phyloP scores from a whole-genome alignment of 2,329 filamentous ascomycete species.

The Ophiognomonia clavigignenti-juglandacearum region DNA sequence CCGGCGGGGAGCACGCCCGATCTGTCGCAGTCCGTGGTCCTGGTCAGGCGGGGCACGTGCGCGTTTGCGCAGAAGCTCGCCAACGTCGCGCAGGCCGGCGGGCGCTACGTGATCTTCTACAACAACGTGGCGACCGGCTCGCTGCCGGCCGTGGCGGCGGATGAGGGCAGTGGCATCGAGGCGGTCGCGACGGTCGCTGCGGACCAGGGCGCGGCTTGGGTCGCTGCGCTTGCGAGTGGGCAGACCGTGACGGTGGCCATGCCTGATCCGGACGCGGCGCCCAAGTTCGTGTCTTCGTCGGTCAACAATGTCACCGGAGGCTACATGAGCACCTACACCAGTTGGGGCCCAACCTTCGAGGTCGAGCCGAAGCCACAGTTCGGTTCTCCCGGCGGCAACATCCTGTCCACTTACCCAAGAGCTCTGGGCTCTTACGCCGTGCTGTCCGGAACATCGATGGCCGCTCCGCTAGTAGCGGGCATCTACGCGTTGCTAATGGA shows the following conservation, averaged over 20 bases:
- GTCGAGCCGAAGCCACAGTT: conserved; percentile 44
- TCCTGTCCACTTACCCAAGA: conserved; percentile 46
- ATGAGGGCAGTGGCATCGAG: conserved; percentile 25
- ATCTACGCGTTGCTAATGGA: conserved; percentile 50
- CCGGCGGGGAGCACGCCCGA: conserved; percentile 52
- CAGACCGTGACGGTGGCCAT: conserved; percentile 40
- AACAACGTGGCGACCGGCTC: conserved; percentile 42
- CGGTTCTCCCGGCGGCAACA: conserved; percentile 41
- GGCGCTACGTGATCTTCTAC: conserved; percentile 58
- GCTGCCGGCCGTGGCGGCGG: conserved; percentile 26
- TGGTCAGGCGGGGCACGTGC: conserved; percentile 56
- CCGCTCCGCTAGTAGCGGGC: conserved; percentile 44
- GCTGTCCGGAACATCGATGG: conserved; percentile 51
- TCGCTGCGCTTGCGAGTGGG: conserved; percentile 36
- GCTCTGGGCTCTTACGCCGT: conserved; percentile 39
- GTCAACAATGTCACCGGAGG: conserved; percentile 44
- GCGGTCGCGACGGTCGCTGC: conserved; percentile 38
- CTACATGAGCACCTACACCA: conserved; percentile 31
- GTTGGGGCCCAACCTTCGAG: conserved; percentile 44
- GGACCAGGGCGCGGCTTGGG: conserved; percentile 38
- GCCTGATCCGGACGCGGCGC: conserved; percentile 32
- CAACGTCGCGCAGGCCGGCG: conserved; percentile 50
- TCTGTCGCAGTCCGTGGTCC: conserved; percentile 51
- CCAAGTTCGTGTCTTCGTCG: conserved; percentile 27
- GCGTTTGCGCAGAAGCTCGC: conserved; percentile 48